Conservation (phyloP, 2,329 filamentous ascomycete genomes). For the Plenodomus biglobosus region DNA sequence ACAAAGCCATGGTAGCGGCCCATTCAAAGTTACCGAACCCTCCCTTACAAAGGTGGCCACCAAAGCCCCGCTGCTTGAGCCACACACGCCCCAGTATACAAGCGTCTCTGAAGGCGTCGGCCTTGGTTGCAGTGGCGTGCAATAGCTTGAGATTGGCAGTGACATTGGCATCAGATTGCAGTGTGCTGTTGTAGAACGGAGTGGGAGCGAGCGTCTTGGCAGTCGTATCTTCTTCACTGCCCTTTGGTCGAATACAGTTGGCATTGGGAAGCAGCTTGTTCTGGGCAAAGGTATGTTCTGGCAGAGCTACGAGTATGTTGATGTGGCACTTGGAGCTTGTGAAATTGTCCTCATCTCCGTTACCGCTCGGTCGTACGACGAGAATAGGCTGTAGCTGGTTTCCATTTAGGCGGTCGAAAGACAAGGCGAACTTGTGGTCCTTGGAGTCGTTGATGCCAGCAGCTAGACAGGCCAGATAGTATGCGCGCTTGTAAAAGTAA, state of each 20-base stretch:
- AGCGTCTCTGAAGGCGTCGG: conserved; percentile 75
- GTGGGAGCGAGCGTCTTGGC: conserved; percentile 55
- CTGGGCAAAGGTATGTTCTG: conserved; percentile 68
- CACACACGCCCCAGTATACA: conserved; percentile 85
- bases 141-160: conserved; percentile 75
- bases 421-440: conserved; percentile 57
- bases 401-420: conserved; percentile 68
- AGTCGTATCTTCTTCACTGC: conserved; percentile 49
- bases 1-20: conserved; percentile 74
- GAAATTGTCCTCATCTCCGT: conserved; percentile 42
- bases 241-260: conserved; percentile 66
- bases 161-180: conserved; percentile 76
- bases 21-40: conserved; percentile 96
- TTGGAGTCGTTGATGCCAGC: conserved; percentile 65
- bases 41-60: conserved; percentile 67
- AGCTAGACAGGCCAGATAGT: conserved; percentile 82
- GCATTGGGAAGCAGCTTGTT: conserved; percentile 70
- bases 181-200: conserved; percentile 84
- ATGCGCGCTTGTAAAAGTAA: conserved; percentile 93
- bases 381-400: conserved; percentile 75
- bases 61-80: conserved; percentile 85
- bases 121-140: conserved; percentile 67
- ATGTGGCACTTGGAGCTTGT: conserved; percentile 52
- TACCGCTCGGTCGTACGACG: conserved; percentile 46
- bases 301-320: conserved; percentile 74